A percentile compares a stretch with the other conserved stretches of the same genome.
These are phyloP conservation scores for Vigna nakashimae DNA, from an alignment of 306 rosid genomes.

Conservation along the genomic window DNA sequence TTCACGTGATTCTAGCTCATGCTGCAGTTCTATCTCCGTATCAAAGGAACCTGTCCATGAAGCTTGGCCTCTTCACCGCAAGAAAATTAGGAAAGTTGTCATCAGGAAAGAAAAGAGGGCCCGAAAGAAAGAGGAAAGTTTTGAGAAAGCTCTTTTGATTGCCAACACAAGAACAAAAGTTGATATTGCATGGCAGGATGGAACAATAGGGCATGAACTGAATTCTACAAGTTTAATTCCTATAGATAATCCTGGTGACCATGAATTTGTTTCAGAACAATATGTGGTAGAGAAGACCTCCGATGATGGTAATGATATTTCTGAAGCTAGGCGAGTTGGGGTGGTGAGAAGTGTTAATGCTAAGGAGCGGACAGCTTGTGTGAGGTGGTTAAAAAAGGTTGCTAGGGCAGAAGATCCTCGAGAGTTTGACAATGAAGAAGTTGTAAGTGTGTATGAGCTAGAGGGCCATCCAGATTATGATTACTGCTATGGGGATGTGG, in stretches of 20 bases:
- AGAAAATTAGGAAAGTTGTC: slow-evolving; percentile 89
- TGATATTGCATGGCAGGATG: slow-evolving; percentile 99
- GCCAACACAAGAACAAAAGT: slow-evolving; percentile 80
- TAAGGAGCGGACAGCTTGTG: slow-evolving; percentile 92
- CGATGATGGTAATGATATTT: slow-evolving; percentile 68
- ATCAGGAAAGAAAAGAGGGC: slow-evolving; percentile 88
- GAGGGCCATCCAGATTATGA: slow-evolving; percentile 98
- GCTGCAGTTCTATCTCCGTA: slow-evolving; percentile 66
- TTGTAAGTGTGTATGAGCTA: slow-evolving; percentile 95
- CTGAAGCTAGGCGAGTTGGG: slow-evolving; percentile 86
- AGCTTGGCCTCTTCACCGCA: slow-evolving; percentile 89
- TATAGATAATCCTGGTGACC: slow-evolving; percentile 91
- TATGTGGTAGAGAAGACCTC: slow-evolving; percentile 95
- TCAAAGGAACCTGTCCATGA: slow-evolving; percentile 81
- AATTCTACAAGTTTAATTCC: slow-evolving; percentile 82
- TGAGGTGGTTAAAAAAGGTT: slow-evolving; percentile 89
- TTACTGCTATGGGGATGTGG: slow-evolving; percentile 96
- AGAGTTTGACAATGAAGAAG: slow-evolving; percentile 88
- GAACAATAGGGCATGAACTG: slow-evolving; percentile 59
- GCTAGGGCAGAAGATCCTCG: slow-evolving; percentile 84
- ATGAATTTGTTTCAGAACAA: slow-evolving; percentile 96
- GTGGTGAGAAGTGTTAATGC: slow-evolving; percentile 93
- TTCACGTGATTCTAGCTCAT: slow-evolving; percentile 70
- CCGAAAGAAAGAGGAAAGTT: slow-evolving; percentile 88
- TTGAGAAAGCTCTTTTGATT: slow-evolving; percentile 88